These are phyloP conservation scores for Hyaloperonospora brassicae DNA, from an alignment of 352 stramenopile genomes.

Conservation along the genomic window DNA sequence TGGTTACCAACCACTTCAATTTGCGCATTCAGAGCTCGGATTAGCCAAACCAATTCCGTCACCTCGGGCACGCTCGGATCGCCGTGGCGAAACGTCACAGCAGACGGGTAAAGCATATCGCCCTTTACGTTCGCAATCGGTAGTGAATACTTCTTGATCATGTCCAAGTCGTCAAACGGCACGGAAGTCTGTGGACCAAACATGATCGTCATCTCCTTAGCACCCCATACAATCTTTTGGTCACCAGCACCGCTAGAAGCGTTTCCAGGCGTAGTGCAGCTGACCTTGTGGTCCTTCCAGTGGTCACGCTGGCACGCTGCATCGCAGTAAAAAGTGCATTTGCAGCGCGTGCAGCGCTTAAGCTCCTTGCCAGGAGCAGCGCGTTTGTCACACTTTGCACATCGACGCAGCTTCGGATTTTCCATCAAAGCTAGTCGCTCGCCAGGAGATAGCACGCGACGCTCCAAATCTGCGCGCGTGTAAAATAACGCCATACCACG, in stretches of 20 bases:
- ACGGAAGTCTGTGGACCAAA: constrained; percentile 59
- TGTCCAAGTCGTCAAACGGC: constrained; percentile 75
- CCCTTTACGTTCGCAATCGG: constrained; percentile 37
- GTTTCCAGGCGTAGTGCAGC: constrained; percentile 42
- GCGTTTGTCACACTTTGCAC: constrained; percentile 73
- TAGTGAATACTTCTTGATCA: constrained; percentile 50
- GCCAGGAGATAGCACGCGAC: constrained; percentile 55
- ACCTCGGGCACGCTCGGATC: constrained; percentile 54
- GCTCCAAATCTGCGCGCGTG: constrained; percentile 63
- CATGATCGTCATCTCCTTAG: constrained; percentile 78
- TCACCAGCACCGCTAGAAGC: constrained; percentile 21
- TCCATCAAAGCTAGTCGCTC: constrained; percentile 69
- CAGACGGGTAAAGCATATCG: constrained; percentile 53
- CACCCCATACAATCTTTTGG: constrained; percentile 62
- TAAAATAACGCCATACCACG: constrained; percentile 76
- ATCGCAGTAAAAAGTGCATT: constrained; percentile 80
- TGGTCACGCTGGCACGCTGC: constrained; percentile 62
- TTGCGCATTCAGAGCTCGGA: constrained; percentile 49
- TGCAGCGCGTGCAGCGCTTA: constrained; percentile 76
- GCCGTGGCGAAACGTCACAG: constrained; percentile 66
- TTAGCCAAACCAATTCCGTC: constrained; percentile 65
- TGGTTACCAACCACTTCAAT: constrained; percentile 62
- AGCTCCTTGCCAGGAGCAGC: constrained; percentile 45
- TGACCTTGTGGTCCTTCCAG: constrained; percentile 82
- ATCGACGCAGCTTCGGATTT: constrained; percentile 59